A percentile compares a stretch with the other conserved stretches of the same genome.
These are phyloP conservation scores for Tylopilus orsonianus DNA, from an alignment of 1,284 basidiomycete genomes.

Conservation along the genomic window DNA sequence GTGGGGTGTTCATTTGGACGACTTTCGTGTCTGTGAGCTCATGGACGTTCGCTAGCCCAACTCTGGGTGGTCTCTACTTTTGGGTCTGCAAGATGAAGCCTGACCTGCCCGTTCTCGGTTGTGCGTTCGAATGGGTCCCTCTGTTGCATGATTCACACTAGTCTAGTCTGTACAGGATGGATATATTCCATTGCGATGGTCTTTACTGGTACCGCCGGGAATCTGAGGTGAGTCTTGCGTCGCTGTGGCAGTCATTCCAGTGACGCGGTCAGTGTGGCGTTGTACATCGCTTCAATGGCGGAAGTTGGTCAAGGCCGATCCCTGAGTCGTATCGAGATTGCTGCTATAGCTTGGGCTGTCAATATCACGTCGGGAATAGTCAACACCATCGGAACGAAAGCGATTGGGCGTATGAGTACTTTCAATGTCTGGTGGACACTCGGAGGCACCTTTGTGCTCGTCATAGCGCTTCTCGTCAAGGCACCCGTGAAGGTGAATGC, in stretches of 20 bases:
- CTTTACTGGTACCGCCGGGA: conserved; percentile 61
- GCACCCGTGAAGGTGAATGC: conserved; percentile 49
- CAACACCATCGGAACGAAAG: conserved; percentile 57
- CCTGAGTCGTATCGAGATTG: conserved; percentile 50
- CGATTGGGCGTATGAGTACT: conserved; percentile 54
- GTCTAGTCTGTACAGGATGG: conserved; percentile 54
- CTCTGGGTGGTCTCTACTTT: conserved; percentile 60
- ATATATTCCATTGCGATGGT: conserved; percentile 63
- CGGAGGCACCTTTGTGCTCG: conserved; percentile 57
- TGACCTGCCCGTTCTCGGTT: conserved; percentile 52
- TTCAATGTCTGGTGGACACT: conserved; percentile 65
- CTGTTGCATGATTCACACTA: neutral
- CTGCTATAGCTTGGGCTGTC: conserved; percentile 57
- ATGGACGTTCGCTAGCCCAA: conserved; percentile 38
- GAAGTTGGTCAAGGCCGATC: conserved; percentile 49
- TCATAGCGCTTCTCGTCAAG: conserved; percentile 55
- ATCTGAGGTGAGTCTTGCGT: conserved; percentile 43
- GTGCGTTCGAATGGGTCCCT: conserved; percentile 35
- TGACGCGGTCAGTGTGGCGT: conserved; percentile 42
- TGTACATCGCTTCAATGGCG: conserved; percentile 54
- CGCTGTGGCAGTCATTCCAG: neutral
- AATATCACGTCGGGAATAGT: conserved; percentile 55
- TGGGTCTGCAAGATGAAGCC: conserved; percentile 69
- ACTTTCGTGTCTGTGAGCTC: neutral
- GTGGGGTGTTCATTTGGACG: conserved; percentile 32